Evolutionary conservation across 495 filamentous ascomycete genomes (phyloP), one percentile per base, ranked within the genome.

Genomic region (Margaritispora aquatica): DNA sequence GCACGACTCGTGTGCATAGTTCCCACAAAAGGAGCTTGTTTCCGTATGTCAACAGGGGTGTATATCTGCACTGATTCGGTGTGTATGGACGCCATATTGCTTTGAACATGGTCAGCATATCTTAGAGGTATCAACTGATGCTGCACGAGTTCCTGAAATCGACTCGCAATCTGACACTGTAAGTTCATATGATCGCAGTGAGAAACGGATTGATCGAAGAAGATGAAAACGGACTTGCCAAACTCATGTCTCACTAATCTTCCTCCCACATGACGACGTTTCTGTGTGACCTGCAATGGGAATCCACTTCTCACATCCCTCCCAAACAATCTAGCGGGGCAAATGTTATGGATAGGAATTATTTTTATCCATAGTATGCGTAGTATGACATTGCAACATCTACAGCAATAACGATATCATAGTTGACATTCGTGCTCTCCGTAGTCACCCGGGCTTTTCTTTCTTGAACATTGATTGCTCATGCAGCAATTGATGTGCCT

Each of bases 1-100:
- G 38, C 60, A 63, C 61, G 56, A 59, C 38, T 59, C 56, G 46
- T 48, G 54, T 54, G 26, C 21, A 61, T 44, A 17, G 4, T 17
- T 44, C 3, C 38, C 38, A n/a, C 17, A 17, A n/a, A 17, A 44
- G 38, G 15, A 44, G 7, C 8, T 15, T 15, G 38, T 44, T 44
- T 44, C 38, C 15, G 38, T 44, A 17, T 44, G 38, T 44, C 38
- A n/a, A 44, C 38, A 9, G 17, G 38, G 38, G 38, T 44, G 15
- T 3, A 44, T 8, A 44, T 44, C 19, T 44, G 3, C 17, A 17
- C 17, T n/a, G 38, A 44, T 8, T n/a, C 38, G 38, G 19, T 9
- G 15, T 44, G 38, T n/a, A 44, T 34, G 38, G 38, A 44, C 38
- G 8, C 17, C 8, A 10, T 44, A 5, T 44, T 44, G 10, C 15